A percentile compares a stretch with the other conserved stretches of the same genome.
Conservation (phyloP, 805 yeast genomes). For the Candida incommunis region DNA sequence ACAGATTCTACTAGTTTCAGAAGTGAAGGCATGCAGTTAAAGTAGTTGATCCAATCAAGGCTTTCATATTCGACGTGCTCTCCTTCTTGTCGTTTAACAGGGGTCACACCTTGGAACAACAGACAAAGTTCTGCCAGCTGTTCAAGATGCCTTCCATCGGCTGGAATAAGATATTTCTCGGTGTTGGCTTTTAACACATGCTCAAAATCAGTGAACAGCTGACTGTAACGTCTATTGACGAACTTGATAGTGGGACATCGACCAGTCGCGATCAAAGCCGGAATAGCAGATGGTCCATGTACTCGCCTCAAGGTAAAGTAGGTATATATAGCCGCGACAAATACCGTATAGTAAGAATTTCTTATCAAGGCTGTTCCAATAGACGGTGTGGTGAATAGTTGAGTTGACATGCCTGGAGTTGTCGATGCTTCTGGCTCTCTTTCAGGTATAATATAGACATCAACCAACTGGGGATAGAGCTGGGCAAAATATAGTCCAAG, state of each 20-base stretch:
- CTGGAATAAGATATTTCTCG: slow-evolving; percentile 32
- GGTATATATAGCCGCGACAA: slow-evolving; percentile 48
- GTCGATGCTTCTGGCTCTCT: slow-evolving; percentile 80
- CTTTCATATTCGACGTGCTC: slow-evolving; percentile 87
- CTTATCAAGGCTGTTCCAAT: slow-evolving; percentile 48
- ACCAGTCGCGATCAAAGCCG: background rate
- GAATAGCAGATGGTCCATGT: slow-evolving; percentile 27
- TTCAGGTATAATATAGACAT: slow-evolving; percentile 57
- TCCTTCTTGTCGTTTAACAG: slow-evolving; percentile 55
- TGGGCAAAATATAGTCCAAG: slow-evolving; percentile 72
- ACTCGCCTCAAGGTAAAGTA: slow-evolving; percentile 44
- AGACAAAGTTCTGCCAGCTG: slow-evolving; percentile 52
- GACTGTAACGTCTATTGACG: slow-evolving; percentile 59
- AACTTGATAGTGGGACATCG: slow-evolving; percentile 17
- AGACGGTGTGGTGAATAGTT: slow-evolving; percentile 80
- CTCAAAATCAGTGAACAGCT: slow-evolving; percentile 64
- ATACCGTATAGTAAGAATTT: slow-evolving; percentile 50
- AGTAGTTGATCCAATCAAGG: slow-evolving; percentile 63
- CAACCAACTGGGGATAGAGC: slow-evolving; percentile 60
- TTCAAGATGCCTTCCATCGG: slow-evolving; percentile 32
- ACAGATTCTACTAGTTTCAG: slow-evolving; percentile 31
- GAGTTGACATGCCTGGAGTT: slow-evolving; percentile 62
- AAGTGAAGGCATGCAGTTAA: slow-evolving; percentile 54
- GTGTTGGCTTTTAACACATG: slow-evolving; percentile 61
- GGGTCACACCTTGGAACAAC: slow-evolving; percentile 67